Evolutionary conservation across 1,284 basidiomycete genomes (phyloP), one percentile per base, ranked within the genome.

Genomic region (Cutaneotrichosporon spelunceum): DNA sequence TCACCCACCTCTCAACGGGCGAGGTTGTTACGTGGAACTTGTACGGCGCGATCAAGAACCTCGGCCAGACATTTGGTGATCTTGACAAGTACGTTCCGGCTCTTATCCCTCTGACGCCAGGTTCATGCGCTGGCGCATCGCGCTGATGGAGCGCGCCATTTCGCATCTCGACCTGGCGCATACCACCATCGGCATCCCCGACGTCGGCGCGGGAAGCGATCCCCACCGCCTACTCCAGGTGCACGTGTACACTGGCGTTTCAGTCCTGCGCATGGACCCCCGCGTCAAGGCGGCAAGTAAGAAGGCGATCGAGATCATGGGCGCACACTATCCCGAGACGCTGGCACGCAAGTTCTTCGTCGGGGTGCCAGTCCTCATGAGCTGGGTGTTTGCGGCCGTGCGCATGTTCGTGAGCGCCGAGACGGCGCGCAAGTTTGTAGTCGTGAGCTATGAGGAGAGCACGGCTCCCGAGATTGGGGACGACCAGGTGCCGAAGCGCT

Each of bases 11-110:
- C n/a, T 26, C 33, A 11, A 29, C 42, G 16, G 67, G 65, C 9
- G 65, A 68, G 56, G 59, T 68, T 19, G 67, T 69, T 0, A 69
- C 68, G 14, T 69, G 68, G 68, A 71, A 71, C 58, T 57, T 71
- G 16, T 71, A 71, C 49, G 68, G 70, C 21, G 64, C 65, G 7
- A 67, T 67, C n/a, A 61, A 62, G 42, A 53, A 67, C 33, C 53
- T 69, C 14, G 49, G 60, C 16, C 52, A 26, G 48, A 67, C 70
- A 48, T 71, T 71, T 53, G 70, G 70, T n/a, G 66, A 71, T 50
- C 47, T 67, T 3, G 61, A 68, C 45, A 42, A 59, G 69, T 68
- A 45, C 58, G 66, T 24, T n/a, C 8, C 44, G 24, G 8, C 44
- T 23, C 44, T 8, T 1, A 21, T 2, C 44, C 30, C 30, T 5